phyloP scores from a whole-genome alignment of 2,329 filamentous ascomycete species.

The Cytospora schulzeri region DNA sequence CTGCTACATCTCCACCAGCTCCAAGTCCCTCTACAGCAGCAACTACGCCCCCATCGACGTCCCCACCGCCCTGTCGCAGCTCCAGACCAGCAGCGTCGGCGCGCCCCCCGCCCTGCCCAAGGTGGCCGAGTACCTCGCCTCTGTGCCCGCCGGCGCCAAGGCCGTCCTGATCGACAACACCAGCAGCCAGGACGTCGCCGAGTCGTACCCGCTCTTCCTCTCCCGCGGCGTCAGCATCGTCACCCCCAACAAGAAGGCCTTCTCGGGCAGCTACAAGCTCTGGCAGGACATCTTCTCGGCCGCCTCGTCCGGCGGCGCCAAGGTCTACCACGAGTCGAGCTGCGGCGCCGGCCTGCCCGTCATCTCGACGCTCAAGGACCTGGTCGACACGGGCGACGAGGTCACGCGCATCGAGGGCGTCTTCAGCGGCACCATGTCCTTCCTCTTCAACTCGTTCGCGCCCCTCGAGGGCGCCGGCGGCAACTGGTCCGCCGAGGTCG shows the following conservation, averaged over 20 bases:
- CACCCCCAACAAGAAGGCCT: conserved; percentile 98
- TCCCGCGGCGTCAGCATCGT: conserved; percentile 84
- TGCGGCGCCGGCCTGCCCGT: conserved; percentile 93
- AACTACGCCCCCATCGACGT: conserved; percentile 71
- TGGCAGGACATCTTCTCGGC: conserved; percentile 87
- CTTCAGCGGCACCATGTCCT: conserved; percentile 96
- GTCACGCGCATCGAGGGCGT: conserved; percentile 94
- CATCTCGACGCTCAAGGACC: conserved; percentile 88
- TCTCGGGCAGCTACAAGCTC: conserved; percentile 76
- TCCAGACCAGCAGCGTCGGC: conserved; percentile 21
- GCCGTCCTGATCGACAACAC: conserved; percentile 94
- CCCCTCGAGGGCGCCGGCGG: conserved; percentile 75
- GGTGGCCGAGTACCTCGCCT: conserved; percentile 75
- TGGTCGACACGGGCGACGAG: conserved; percentile 91
- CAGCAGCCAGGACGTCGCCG: conserved; percentile 82
- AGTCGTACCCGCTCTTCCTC: conserved; percentile 80
- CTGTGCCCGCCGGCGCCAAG: conserved; percentile 66
- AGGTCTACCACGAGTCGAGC: conserved; percentile 93
- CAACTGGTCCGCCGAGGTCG: conserved; percentile 88
- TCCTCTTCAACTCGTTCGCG: conserved; percentile 96
- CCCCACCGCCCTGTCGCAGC: conserved; percentile 26
- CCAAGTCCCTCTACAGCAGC: conserved; percentile 74
- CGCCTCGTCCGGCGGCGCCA: conserved; percentile 70
- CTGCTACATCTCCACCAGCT: conserved; percentile 83
- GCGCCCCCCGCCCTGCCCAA: conserved; percentile 68